A percentile compares a stretch with the other conserved stretches of the same genome.
Conservation (phyloP, 2,329 filamentous ascomycete genomes). For the Anthostomella pinea region DNA sequence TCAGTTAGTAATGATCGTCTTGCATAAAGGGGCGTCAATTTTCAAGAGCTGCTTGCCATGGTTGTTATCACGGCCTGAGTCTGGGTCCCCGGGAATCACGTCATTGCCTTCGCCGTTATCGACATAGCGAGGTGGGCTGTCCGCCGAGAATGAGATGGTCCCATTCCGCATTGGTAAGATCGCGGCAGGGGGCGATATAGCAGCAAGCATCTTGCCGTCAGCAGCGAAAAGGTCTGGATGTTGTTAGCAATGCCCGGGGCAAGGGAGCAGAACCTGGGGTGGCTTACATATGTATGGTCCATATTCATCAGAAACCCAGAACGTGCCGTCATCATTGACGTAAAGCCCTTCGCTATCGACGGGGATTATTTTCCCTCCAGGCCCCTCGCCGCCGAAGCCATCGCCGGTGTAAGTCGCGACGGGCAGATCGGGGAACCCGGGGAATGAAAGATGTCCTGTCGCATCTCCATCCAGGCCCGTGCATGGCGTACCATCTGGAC, state of each 20-base stretch:
- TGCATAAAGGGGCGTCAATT: not conserved
- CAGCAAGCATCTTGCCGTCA: conserved; percentile 57
- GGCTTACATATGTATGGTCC: conserved; percentile 65
- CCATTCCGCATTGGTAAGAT: conserved; percentile 63
- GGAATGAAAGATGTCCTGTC: conserved; percentile 50
- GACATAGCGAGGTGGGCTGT: conserved; percentile 59
- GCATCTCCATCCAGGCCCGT: conserved; percentile 63
- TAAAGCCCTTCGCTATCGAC: conserved; percentile 67
- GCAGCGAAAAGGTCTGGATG: conserved; percentile 44
- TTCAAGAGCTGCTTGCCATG: conserved; percentile 44
- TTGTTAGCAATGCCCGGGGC: conserved; percentile 8
- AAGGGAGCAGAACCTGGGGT: no score
- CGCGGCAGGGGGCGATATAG: conserved; percentile 63
- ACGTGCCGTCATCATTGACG: conserved; percentile 56
- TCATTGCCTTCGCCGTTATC: conserved; percentile 43
- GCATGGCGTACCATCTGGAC: conserved; percentile 57
- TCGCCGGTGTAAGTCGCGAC: conserved; percentile 63
- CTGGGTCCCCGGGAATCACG: conserved; percentile 51
- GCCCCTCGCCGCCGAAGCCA: conserved; percentile 61
- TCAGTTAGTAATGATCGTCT: not conserved
- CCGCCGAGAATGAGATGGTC: conserved; percentile 59
- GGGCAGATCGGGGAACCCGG: conserved; percentile 61
- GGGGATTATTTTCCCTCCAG: conserved; percentile 57
- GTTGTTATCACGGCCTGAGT: conserved; percentile 66
- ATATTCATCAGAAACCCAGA: conserved; percentile 71